Conservation (phyloP, 352 stramenopile species). For the Globisporangium heterothallicum region DNA sequence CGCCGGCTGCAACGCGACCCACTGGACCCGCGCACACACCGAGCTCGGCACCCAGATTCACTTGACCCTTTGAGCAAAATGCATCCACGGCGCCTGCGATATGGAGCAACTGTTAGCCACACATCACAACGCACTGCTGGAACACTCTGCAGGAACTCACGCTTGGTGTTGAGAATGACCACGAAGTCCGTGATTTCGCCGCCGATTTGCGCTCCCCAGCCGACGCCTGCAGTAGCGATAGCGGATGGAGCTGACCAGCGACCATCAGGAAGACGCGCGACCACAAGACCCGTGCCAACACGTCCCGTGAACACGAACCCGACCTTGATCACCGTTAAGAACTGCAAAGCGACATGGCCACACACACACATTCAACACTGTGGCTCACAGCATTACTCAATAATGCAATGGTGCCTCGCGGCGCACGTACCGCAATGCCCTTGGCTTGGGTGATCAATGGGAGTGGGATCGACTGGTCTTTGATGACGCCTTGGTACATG, state of each 20-base stretch:
- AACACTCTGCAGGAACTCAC: constrained; percentile 9
- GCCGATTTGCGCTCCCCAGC: constrained; percentile 90
- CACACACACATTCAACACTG: not conserved
- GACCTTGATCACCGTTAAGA: constrained; percentile 91
- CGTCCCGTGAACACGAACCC: constrained; percentile 83
- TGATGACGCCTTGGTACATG: constrained; percentile 82
- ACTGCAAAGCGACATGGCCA: constrained; percentile 31
- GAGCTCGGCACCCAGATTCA: constrained; percentile 90
- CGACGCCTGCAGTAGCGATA: constrained; percentile 88
- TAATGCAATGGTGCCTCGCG: no score
- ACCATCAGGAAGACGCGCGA: constrained; percentile 88
- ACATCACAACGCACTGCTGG: not conserved
- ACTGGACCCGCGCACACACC: constrained; percentile 84
- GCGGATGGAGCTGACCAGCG: constrained; percentile 94
- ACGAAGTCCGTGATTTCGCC: constrained; percentile 92
- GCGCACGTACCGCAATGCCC: constrained; percentile 73
- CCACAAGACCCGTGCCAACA: constrained; percentile 91
- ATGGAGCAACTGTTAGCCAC: no score
- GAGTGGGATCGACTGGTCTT: constrained; percentile 87
- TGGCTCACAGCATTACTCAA: no score
- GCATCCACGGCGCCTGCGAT: constrained; percentile 57
- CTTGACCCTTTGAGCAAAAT: constrained; percentile 79
- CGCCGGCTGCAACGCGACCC: constrained; percentile 79
- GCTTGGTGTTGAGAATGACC: constrained; percentile 90
- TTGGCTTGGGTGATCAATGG: constrained; percentile 85